Percentiles rank a stretch among this genome's conserved stretches.
Evolutionary conservation across 345 rosid species (phyloP).

Genomic region (Carallia brachiata): DNA sequence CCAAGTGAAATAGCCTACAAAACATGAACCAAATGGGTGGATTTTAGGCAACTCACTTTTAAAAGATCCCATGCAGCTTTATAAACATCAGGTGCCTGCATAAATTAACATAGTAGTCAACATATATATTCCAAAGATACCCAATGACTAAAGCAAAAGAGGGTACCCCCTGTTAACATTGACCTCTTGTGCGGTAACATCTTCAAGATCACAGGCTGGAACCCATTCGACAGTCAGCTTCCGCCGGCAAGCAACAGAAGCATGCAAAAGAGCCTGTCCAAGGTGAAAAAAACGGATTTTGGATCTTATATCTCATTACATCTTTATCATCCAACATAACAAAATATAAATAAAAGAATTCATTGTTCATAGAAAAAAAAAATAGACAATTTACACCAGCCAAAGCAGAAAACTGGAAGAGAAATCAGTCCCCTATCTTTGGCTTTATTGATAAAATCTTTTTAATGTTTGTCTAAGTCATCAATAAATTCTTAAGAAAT

Average conservation of each 20-base stretch:
- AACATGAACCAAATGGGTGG: background rate
- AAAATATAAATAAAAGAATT: background rate
- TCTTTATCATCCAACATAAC: background rate
- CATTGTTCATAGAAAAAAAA: background rate
- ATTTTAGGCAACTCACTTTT: conserved; percentile 44
- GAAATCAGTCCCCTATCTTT: no score
- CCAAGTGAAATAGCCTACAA: background rate
- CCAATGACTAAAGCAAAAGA: conserved; percentile 10
- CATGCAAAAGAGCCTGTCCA: conserved; percentile 90
- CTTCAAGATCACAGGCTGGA: conserved; percentile 98
- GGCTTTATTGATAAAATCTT: no score
- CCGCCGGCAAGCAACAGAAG: conserved; percentile 81
- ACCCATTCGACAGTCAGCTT: conserved; percentile 90
- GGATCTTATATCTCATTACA: background rate
- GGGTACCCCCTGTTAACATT: background rate
- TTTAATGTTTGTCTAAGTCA: no score
- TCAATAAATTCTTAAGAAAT: background rate
- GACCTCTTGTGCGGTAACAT: conserved; percentile 64
- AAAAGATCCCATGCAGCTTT: conserved; percentile 82
- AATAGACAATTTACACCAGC: no score
- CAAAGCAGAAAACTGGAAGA: no score
- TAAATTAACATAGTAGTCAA: conserved; percentile 14
- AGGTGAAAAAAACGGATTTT: conserved; percentile 11
- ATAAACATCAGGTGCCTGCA: conserved; percentile 83
- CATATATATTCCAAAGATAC: background rate